Percentiles rank a stretch among this genome's conserved stretches.
These are phyloP conservation scores for Hortiboletus campestris DNA, from an alignment of 768 basidiomycete genomes.

Conservation along the genomic window DNA sequence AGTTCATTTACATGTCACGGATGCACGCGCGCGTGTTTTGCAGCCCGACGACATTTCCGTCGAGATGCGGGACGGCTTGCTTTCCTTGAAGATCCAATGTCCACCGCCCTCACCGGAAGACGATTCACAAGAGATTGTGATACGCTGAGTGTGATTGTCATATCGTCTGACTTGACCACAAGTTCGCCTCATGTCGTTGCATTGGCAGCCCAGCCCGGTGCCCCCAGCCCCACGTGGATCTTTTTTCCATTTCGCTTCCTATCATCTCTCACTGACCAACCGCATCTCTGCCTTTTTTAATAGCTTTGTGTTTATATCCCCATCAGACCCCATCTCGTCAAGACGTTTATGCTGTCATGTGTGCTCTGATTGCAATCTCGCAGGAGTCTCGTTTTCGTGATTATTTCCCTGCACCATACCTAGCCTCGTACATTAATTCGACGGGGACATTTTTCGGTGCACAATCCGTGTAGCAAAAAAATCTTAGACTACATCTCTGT, in stretches of 20 bases:
- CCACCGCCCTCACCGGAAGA: constrained; percentile 44
- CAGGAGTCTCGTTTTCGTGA: background rate
- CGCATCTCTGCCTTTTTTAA: background rate
- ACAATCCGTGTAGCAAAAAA: constrained; percentile 8
- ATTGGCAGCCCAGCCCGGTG: background rate
- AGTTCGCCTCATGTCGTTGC: constrained; percentile 1
- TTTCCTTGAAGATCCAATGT: constrained; percentile 52
- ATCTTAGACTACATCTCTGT: constrained; percentile 8
- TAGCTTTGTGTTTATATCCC: constrained; percentile 8
- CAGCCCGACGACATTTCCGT: constrained; percentile 56
- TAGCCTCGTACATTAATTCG: background rate
- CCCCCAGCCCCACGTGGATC: constrained; percentile 3
- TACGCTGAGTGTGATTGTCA: constrained; percentile 42
- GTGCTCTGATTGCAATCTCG: background rate
- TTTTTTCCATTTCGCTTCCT: background rate
- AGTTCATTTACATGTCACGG: constrained; percentile 1
- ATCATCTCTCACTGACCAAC: constrained; percentile 11
- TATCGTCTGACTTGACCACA: constrained; percentile 11
- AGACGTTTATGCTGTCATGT: background rate
- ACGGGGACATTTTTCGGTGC: background rate
- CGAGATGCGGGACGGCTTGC: constrained; percentile 58
- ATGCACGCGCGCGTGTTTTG: background rate
- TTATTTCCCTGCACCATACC: background rate
- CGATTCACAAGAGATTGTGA: constrained; percentile 45
- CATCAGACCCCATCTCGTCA: background rate